Percentiles rank a stretch among this genome's conserved stretches.
Conservation (phyloP, 768 basidiomycete genomes). For the Wakefieldia striispora region DNA sequence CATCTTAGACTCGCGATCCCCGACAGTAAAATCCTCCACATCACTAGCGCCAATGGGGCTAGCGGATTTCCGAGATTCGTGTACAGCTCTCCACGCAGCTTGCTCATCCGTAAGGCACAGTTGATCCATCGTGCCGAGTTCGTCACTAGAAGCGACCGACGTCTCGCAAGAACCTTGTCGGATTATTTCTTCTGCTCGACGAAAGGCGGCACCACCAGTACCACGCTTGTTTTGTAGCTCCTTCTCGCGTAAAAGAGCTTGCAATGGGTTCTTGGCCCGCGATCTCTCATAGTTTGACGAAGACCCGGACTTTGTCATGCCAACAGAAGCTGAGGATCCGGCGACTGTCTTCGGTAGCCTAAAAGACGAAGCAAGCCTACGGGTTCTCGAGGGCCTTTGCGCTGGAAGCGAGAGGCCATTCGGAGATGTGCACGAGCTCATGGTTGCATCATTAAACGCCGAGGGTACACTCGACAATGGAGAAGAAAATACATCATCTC, state of each 20-base stretch:
- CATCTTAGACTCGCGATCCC: constrained; percentile 31
- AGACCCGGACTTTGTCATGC: not conserved
- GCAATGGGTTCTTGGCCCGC: constrained; percentile 49
- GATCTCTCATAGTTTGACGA: constrained; percentile 17
- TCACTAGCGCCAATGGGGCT: constrained; percentile 10
- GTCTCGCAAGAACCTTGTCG: constrained; percentile 31
- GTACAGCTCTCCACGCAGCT: constrained; percentile 39
- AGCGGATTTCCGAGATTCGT: constrained; percentile 17
- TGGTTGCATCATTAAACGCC: not conserved
- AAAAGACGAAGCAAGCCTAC: constrained; percentile 11
- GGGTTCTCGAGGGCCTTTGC: constrained; percentile 20
- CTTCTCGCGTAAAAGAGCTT: constrained; percentile 55
- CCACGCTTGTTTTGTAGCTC: constrained; percentile 27
- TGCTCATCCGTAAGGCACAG: constrained; percentile 35
- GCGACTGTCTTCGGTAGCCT: constrained; percentile 12
- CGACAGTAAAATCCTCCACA: constrained; percentile 37
- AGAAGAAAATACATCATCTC: constrained; percentile 16
- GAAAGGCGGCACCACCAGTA: constrained; percentile 41
- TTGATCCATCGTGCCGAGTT: constrained; percentile 18
- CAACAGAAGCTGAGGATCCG: constrained; percentile 3
- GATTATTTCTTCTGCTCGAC: constrained; percentile 44
- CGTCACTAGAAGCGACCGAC: constrained; percentile 9
- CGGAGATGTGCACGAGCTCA: not conserved
- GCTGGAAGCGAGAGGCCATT: constrained; percentile 2
- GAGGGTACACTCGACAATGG: constrained; percentile 24